Evolutionary conservation across 106 monocot genomes (phyloP), one percentile per base, ranked within the genome.

Genomic region (Amphibolis antarctica): DNA sequence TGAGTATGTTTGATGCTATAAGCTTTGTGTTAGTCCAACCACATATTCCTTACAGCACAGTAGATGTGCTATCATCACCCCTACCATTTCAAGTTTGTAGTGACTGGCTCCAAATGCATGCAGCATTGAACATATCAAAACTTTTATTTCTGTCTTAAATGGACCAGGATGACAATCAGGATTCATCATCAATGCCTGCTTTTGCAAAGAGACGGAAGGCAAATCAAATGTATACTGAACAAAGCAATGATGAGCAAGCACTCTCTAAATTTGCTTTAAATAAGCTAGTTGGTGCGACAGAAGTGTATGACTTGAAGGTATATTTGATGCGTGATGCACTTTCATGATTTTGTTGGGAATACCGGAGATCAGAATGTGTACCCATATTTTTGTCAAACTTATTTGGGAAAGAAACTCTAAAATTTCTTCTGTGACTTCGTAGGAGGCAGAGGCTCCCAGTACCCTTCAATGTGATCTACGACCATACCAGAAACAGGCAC

Each of bases 401-500:
- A 11, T 14, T 12, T 60, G 3, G 10, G 31, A 20, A 36, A 36
- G 21, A 43, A 60, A 17, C 5, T 45, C 15, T 22, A 21, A 52
- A 15, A 46, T 71, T 42, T 54, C 42, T 47, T 4, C 26, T 4
- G 30, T 26, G 55, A 24, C 36, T 63, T 53, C 9, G 25, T 64
- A 93, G 92, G 92, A 93, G 78, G 82, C 85, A 66, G 71, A 88
- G 9, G 78, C 88, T 6, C 85, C 88, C 10, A 59, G 44, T 10
- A 77, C 78, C 3, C 78, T 93, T 28, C 57, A 76, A 22, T 85
- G 76, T 70, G 71, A 71, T 26, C 82, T 93, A 50, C 62, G 77
- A 28, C 80, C 85, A 25, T 93, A 93, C 56, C 92, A 88, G 60
- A 93, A 85, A 26, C 83, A 93, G 69, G 93, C 88, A 18, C 81